Percentiles rank a stretch among this genome's conserved stretches.
phyloP scores from a whole-genome alignment of 495 filamentous ascomycete species.

The Penicillium paxilli region DNA sequence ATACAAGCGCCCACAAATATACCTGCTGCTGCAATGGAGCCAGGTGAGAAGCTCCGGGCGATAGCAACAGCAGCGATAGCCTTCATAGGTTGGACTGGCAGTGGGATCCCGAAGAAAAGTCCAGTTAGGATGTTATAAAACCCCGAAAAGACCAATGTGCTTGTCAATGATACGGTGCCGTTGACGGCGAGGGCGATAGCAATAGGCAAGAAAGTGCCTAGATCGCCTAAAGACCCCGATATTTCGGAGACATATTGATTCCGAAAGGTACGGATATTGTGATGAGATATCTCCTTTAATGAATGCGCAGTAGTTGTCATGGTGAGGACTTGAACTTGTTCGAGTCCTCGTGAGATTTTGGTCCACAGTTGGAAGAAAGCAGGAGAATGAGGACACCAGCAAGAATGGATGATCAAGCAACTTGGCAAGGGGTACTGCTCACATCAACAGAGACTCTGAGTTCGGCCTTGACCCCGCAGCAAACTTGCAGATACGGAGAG shows the following conservation, averaged over 20 bases:
- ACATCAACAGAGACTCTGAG: too few relatives aligned
- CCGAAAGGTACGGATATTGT: constrained; percentile 46
- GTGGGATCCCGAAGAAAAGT: constrained; percentile 75
- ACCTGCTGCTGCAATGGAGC: constrained; percentile 75
- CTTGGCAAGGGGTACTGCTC: too few relatives aligned
- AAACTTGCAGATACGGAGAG: background rate
- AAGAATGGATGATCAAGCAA: too few relatives aligned
- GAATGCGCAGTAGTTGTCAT: constrained; percentile 28
- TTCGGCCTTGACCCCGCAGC: background rate
- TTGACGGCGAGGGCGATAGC: constrained; percentile 79
- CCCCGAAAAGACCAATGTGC: constrained; percentile 85
- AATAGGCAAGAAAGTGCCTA: constrained; percentile 87
- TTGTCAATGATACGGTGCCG: constrained; percentile 73
- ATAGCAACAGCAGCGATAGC: constrained; percentile 89
- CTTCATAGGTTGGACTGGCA: constrained; percentile 90
- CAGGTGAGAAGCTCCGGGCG: constrained; percentile 59
- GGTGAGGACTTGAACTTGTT: background rate
- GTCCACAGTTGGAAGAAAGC: background rate
- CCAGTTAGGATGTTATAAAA: constrained; percentile 84
- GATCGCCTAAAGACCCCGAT: constrained; percentile 85
- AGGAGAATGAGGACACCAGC: background rate
- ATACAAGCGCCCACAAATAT: constrained; percentile 71
- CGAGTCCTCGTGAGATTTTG: too few relatives aligned
- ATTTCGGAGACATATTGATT: constrained; percentile 72
- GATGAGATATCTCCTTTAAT: constrained; percentile 31